Base-by-base conservation (phyloP, 176 grass and related monocot genomes). In the Ensete glaucum region DNA sequence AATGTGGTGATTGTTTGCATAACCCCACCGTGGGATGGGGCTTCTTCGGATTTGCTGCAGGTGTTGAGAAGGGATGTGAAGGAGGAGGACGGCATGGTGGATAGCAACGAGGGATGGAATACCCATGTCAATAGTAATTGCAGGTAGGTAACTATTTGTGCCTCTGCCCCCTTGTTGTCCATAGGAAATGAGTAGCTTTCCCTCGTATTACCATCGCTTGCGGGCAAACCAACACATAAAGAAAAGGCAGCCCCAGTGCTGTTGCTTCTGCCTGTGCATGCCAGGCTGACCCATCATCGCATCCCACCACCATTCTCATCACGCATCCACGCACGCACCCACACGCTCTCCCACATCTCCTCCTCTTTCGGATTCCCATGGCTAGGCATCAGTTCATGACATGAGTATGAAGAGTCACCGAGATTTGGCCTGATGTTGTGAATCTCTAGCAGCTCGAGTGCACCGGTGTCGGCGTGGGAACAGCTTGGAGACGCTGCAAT, bases 271-370 rank as follows among this genome's bases (percentile, higher is more conserved):
- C 34, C 34, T 63, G 55, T 78, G 63, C 76, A 78, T 78, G 76
- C 76, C 76, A 78, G 49, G 25, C 22, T 76, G 74, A 62, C 34
- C 74, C 76, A 78, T 68, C 63, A 78, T 78, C 49, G 10, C 63
- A 68, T 78, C 63, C 64, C 23, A 77, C 49, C 62, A 53, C 22
- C 62, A 59, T 62, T 17, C 26, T 16, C 62, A 77, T 66, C 24
- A 68, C 34, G 65, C 71, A 78, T 67, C 76, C 76, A 77, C 51
- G n/a, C 50, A 54, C 49, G 12, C 75, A 77, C 17, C 21, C 50
- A 50, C 62, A 54, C 21, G 26, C 62, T 25, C 10, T 21, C 74
- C 14, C 55, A 26, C 60, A 9, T 59, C 22, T 52, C 43, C 26
- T 16, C 19, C 25, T 15, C 17, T 1, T 48, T 29, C 11, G 26